phyloP scores from a whole-genome alignment of 2,329 filamentous ascomycete genomes.

The Aspergillus niger region DNA sequence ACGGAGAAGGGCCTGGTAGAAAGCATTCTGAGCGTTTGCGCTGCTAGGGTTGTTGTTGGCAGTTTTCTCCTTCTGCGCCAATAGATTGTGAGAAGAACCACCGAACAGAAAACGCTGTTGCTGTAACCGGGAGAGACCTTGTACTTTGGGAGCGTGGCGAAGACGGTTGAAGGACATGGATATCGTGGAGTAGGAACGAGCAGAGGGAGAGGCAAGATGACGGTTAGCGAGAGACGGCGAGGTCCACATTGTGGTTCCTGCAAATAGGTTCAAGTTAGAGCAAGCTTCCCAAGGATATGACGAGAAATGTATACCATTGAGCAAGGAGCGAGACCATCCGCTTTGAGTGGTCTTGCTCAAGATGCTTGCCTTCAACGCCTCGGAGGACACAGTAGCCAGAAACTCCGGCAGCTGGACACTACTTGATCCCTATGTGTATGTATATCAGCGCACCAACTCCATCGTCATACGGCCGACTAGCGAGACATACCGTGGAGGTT shows the following conservation, averaged over 20 bases:
- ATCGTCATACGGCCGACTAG: constrained; percentile 2
- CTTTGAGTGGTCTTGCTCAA: constrained; percentile 22
- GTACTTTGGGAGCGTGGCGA: constrained; percentile 24
- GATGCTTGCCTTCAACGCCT: constrained; percentile 26
- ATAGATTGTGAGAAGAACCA: constrained; percentile 55
- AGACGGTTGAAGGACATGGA: constrained; percentile 30
- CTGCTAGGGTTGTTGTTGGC: constrained; percentile 91
- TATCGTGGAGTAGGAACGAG: constrained; percentile 39
- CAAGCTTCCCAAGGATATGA: background rate
- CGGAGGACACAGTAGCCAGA: constrained; percentile 28
- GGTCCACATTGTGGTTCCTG: constrained; percentile 23
- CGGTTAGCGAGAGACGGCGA: constrained; percentile 22
- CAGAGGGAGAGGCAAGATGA: constrained; percentile 17
- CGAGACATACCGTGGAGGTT: constrained; percentile 25
- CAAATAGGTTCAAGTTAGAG: background rate
- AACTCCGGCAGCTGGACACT: constrained; percentile 29
- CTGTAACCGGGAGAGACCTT: constrained; percentile 32
- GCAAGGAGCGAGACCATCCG: constrained; percentile 21
- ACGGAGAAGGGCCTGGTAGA: constrained; percentile 87
- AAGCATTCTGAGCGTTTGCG: constrained; percentile 84
- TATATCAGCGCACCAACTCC: constrained; percentile 4
- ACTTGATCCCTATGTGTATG: constrained; percentile 13
- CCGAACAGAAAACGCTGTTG: constrained; percentile 44
- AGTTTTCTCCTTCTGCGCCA: constrained; percentile 84
- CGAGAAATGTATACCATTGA: constrained; percentile 22